These are phyloP conservation scores for Chimonanthus praecox DNA, from an alignment of 164 flowering plant genomes.

Conservation along the genomic window DNA sequence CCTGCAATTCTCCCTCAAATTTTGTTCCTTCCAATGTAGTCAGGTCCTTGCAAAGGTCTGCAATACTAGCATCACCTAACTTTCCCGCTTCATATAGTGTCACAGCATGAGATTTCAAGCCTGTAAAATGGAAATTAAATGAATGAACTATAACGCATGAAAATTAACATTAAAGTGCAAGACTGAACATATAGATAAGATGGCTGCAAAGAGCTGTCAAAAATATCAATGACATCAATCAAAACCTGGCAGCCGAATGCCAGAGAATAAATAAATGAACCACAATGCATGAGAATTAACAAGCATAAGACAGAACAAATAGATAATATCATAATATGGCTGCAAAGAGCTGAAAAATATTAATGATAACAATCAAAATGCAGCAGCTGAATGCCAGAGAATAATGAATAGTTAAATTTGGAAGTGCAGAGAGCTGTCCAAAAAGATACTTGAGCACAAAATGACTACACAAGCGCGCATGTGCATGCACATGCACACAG, in stretches of 20 bases:
- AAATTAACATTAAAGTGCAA: background rate
- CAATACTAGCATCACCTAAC: slow-evolving; percentile 83
- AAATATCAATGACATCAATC: background rate
- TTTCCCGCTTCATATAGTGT: slow-evolving; percentile 97
- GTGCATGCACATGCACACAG: too few relatives aligned
- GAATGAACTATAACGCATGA: background rate
- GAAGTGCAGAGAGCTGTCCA: background rate
- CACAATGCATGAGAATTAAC: too few relatives aligned
- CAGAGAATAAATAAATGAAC: too few relatives aligned
- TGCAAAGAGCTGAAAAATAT: too few relatives aligned
- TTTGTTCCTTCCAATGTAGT: slow-evolving; percentile 82
- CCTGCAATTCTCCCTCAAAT: slow-evolving; percentile 98
- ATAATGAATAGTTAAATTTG: background rate
- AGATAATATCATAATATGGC: background rate
- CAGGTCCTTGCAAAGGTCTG: slow-evolving; percentile 93
- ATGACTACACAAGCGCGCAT: background rate
- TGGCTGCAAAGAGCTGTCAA: background rate
- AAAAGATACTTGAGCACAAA: background rate
- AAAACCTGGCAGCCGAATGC: too few relatives aligned
- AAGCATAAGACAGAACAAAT: too few relatives aligned
- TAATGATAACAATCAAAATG: background rate
- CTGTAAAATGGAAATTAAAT: slow-evolving; percentile 33
- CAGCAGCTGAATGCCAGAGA: too few relatives aligned
- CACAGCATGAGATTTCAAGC: slow-evolving; percentile 96
- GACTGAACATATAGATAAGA: background rate